phyloP scores from a whole-genome alignment of 495 filamentous ascomycete species.

The Echria macrotheca region DNA sequence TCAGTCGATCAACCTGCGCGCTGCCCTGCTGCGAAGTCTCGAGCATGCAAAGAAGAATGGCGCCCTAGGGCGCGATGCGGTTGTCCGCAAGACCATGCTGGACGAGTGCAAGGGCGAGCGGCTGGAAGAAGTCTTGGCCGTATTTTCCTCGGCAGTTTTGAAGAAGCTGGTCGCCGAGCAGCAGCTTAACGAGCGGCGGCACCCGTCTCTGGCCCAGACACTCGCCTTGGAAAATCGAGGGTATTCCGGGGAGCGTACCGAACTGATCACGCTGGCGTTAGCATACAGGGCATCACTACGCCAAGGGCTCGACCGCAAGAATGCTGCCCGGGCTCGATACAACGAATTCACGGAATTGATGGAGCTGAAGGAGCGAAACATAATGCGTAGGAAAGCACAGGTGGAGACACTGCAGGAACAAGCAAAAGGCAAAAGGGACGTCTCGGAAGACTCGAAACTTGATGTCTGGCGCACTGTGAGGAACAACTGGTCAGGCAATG shows the following conservation, averaged over 20 bases:
- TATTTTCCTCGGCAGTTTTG: constrained; percentile 74
- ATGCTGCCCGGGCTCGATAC: constrained; percentile 46
- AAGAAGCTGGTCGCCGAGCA: constrained; percentile 56
- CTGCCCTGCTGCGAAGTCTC: constrained; percentile 72
- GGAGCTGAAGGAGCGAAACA: constrained; percentile 40
- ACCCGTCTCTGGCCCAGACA: constrained; percentile 47
- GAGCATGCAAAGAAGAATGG: constrained; percentile 83
- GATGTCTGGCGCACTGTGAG: constrained; percentile 49
- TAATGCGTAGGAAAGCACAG: constrained; percentile 39
- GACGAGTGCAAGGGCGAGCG: constrained; percentile 86
- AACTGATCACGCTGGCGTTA: constrained; percentile 61
- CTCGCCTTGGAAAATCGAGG: constrained; percentile 59
- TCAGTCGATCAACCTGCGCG: constrained; percentile 82
- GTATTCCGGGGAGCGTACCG: constrained; percentile 53
- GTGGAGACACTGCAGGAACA: constrained; percentile 21
- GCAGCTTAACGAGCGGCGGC: constrained; percentile 26
- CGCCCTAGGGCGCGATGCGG: constrained; percentile 66
- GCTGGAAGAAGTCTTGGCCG: constrained; percentile 70
- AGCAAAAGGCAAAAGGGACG: constrained; percentile 7
- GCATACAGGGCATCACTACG: constrained; percentile 64
- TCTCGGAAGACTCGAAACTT: constrained; percentile 34
- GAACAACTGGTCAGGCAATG: constrained; percentile 70
- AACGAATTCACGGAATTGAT: constrained; percentile 55
- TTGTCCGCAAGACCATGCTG: constrained; percentile 82
- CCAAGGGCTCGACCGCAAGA: constrained; percentile 48